Base-by-base conservation (phyloP, 139 green algal species). In the Asterochloris erici region DNA sequence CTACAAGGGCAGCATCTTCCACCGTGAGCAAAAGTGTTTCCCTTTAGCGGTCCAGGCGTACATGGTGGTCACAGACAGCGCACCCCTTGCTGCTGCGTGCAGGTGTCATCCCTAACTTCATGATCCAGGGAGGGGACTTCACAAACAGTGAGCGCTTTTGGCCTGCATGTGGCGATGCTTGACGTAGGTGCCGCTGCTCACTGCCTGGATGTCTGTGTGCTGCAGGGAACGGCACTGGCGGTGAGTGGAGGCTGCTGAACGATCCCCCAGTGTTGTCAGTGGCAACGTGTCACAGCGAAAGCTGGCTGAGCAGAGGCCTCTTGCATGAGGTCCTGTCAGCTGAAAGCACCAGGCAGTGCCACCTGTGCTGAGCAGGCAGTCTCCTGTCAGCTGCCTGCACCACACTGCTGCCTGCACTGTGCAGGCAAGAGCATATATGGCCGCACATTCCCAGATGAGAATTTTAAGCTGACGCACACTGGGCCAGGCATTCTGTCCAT, bases 401-500 rank as follows among this genome's bases (percentile, higher is more conserved):
- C 38, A 54, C 38, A 2, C 38, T 6, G 38, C 38, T 6, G 6
- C 38, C 38, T 54, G 38, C 38, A 54, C 38, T 54, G 38, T 54
- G 38, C 38, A 54, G 38, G 94, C 73, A 93, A 92, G 80, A 91
- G 86, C 28, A 91, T 93, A 14, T 93, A 93, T 66, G 90, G 89
- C 26, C 64, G 63, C 24, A 88, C 83, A 62, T 93, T 90, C 81
- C 68, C 79, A 27, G 84, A 90, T 47, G 85, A 90, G 81, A 88
- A 88, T 79, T 93, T 93, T 83, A 87, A 80, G 61, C 26, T 87
- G 63, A 87, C 82, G 75, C 77, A 81, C 63, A 81, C 84, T n/a
- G 91, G 88, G 12, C 86, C 88, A 62, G 94, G 93, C 64, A 85
- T 93, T 28, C 82, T 95, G 28, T 89, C 78, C 78, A 95, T 94